Conservation (phyloP, 2,329 filamentous ascomycete species). For the Seiridium cupressi region DNA sequence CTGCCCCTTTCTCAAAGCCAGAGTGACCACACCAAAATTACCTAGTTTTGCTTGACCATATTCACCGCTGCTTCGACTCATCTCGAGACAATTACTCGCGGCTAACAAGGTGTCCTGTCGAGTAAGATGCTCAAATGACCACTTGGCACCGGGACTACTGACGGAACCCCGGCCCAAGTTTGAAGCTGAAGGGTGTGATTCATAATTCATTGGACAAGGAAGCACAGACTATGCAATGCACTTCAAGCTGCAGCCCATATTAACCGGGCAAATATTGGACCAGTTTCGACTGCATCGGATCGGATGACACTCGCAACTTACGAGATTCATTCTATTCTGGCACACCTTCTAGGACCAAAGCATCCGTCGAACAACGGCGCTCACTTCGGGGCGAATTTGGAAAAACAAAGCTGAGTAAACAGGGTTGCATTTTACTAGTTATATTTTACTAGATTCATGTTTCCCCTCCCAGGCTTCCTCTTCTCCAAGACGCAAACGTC, state of each 20-base stretch:
- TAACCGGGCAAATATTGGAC: not conserved
- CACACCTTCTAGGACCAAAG: no score
- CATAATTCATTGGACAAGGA: not conserved
- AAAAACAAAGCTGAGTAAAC: no score
- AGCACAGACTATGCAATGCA: not conserved
- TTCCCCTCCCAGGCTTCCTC: no score
- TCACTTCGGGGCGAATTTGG: no score
- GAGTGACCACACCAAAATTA: not conserved
- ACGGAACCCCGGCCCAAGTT: not conserved
- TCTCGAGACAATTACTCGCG: not conserved
- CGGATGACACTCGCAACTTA: no score
- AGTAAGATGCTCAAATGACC: not conserved
- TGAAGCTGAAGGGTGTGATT: not conserved
- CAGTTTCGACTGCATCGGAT: not conserved
- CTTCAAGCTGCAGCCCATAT: not conserved
- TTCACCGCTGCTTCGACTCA: not conserved
- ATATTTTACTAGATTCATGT: no score
- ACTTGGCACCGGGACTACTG: not conserved
- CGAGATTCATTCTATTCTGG: no score
- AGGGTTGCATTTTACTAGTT: no score
- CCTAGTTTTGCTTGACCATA: not conserved
- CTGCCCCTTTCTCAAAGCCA: not conserved
- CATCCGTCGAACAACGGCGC: no score
- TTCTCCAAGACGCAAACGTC: no score
- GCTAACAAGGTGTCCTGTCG: not conserved